Conservation (phyloP, 1,139 yeast species). For the Candida sp. region DNA sequence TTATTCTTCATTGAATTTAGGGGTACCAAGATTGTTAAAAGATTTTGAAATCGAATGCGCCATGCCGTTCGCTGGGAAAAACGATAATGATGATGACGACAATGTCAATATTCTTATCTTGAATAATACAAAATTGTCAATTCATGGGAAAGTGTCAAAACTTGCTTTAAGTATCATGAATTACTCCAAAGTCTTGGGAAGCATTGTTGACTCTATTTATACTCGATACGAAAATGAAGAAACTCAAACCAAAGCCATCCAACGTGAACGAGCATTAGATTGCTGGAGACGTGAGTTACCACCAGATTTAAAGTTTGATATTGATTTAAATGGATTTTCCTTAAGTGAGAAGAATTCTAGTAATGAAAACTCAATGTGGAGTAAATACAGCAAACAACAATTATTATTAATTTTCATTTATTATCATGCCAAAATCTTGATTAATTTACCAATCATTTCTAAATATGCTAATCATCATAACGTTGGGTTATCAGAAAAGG, state of each 20-base stretch:
- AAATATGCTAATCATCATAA: constrained; percentile 43
- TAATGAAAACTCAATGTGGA: constrained; percentile 30
- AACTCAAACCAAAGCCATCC: constrained; percentile 36
- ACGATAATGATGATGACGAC: constrained; percentile 36
- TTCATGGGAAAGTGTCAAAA: constrained; percentile 68
- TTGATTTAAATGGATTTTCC: constrained; percentile 60
- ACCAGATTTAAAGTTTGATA: constrained; percentile 55
- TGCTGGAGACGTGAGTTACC: constrained; percentile 79
- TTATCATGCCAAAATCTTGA: constrained; percentile 76
- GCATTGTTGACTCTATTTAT: constrained; percentile 64
- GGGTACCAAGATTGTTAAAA: constrained; percentile 76
- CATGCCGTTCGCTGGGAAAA: constrained; percentile 66
- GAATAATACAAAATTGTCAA: constrained; percentile 52
- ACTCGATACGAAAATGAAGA: constrained; percentile 42
- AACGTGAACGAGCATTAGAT: constrained; percentile 70
- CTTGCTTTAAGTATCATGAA: constrained; percentile 64
- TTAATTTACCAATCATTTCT: constrained; percentile 72
- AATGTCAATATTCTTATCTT: constrained; percentile 56
- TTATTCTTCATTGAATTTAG: constrained; percentile 71
- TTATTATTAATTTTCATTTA: constrained; percentile 62
- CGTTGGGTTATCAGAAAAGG: constrained; percentile 43
- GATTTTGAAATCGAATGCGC: constrained; percentile 88
- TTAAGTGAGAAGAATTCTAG: constrained; percentile 32
- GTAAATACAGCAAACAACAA: constrained; percentile 44
- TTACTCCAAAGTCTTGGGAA: constrained; percentile 71